These are phyloP conservation scores for Cinnamomum chago DNA, from an alignment of 164 flowering plant genomes.

Conservation along the genomic window DNA sequence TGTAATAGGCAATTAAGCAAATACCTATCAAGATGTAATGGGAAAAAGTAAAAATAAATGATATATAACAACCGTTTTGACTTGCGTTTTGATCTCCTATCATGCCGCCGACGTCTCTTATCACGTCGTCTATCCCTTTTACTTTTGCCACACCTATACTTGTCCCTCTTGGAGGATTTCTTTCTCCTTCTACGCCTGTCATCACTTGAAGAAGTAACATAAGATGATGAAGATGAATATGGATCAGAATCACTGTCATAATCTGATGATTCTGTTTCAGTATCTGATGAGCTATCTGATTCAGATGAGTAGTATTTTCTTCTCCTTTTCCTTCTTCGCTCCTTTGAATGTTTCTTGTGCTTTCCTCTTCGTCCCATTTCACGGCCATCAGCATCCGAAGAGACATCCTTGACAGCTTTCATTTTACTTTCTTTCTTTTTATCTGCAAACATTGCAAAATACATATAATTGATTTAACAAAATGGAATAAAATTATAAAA, in stretches of 20 bases:
- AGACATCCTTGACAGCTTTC: slow-evolving; percentile 45
- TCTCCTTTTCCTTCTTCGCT: slow-evolving; percentile 52
- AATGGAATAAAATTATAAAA: not conserved
- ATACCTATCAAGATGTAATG: not conserved
- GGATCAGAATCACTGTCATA: slow-evolving; percentile 65
- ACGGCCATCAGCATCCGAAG: slow-evolving; percentile 43
- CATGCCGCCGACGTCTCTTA: slow-evolving; percentile 60
- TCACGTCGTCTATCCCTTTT: slow-evolving; percentile 65
- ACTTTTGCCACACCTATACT: slow-evolving; percentile 53
- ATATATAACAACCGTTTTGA: slow-evolving; percentile 55
- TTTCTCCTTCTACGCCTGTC: slow-evolving; percentile 72
- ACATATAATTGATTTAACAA: not conserved
- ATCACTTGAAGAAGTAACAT: slow-evolving; percentile 82
- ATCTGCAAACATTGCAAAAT: slow-evolving; percentile 33
- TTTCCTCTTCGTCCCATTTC: slow-evolving; percentile 54
- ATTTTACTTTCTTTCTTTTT: slow-evolving; percentile 49
- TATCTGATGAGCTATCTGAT: slow-evolving; percentile 76
- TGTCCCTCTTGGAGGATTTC: slow-evolving; percentile 70
- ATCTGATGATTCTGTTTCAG: slow-evolving; percentile 59
- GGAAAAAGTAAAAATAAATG: not conserved
- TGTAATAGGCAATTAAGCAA: too few relatives aligned
- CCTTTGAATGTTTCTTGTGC: slow-evolving; percentile 73
- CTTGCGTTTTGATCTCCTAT: slow-evolving; percentile 64
- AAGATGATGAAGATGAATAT: slow-evolving; percentile 55
- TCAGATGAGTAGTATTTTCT: slow-evolving; percentile 75